These are phyloP conservation scores for Cryptococcus depauperatus DNA, from an alignment of 1,284 basidiomycete species.

Conservation along the genomic window DNA sequence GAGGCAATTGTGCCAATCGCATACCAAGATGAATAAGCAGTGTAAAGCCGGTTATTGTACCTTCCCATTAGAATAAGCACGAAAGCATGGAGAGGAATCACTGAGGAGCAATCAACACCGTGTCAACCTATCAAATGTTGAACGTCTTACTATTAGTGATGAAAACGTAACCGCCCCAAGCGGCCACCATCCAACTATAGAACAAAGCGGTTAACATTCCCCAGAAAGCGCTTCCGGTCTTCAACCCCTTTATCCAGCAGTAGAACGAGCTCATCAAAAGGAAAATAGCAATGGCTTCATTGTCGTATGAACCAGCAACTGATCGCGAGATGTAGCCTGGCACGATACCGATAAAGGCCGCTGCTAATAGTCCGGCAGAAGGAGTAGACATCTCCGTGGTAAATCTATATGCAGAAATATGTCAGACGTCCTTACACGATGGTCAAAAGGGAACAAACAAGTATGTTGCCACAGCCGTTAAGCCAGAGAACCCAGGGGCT, in stretches of 20 bases:
- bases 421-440: neutral
- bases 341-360: slow-evolving; percentile 97
- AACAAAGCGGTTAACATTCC: slow-evolving; percentile 87
- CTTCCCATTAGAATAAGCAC: slow-evolving; percentile 95
- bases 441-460: slow-evolving; percentile 55
- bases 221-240: slow-evolving; percentile 84
- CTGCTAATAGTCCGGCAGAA: slow-evolving; percentile 88
- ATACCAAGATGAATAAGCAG: slow-evolving; percentile 96
- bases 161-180: slow-evolving; percentile 99
- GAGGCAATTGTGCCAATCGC: slow-evolving; percentile 91
- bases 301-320: slow-evolving; percentile 98
- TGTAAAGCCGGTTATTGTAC: slow-evolving; percentile 84
- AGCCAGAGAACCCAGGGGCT: slow-evolving; percentile 90
- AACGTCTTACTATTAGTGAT: slow-evolving; percentile 75
- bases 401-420: too few species aligned
- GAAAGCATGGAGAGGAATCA: slow-evolving; percentile 94
- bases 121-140: neutral
- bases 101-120: slow-evolving; percentile 13
- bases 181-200: slow-evolving; percentile 99
- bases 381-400: slow-evolving; percentile 90
- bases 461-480: slow-evolving; percentile 97
- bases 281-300: slow-evolving; percentile 99
- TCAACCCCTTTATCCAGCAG: slow-evolving; percentile 94
- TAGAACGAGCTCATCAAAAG: slow-evolving; percentile 99
- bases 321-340: slow-evolving; percentile 96